phyloP scores from a whole-genome alignment of 345 rosid species.

The Noccaea bulbosa region DNA sequence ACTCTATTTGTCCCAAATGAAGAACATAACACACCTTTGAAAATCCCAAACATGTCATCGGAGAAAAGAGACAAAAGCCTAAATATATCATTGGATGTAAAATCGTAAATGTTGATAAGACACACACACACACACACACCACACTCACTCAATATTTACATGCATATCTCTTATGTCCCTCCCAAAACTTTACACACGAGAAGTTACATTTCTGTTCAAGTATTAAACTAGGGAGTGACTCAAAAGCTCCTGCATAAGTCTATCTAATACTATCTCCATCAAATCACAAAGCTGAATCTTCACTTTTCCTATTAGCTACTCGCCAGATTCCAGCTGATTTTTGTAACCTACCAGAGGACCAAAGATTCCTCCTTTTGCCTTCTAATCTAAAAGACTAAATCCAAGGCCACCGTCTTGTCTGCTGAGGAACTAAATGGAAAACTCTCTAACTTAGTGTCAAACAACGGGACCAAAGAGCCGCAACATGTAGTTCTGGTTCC shows the following conservation, averaged over 20 bases:
- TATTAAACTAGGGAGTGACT: slow-evolving; percentile 26
- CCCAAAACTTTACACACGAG: slow-evolving; percentile 35
- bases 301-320: slow-evolving; percentile 8
- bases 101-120: slow-evolving; percentile 21
- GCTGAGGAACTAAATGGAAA: slow-evolving; percentile 26
- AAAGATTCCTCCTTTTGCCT: slow-evolving; percentile 36
- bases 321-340: slow-evolving; percentile 12
- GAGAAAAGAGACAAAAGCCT: background rate
- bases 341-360: slow-evolving; percentile 26
- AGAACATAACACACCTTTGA: no score
- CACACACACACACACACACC: slow-evolving; percentile 10
- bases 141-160: slow-evolving; percentile 39
- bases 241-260: slow-evolving; percentile 32
- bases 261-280: slow-evolving; percentile 36
- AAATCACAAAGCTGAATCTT: slow-evolving; percentile 29
- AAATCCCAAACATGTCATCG: no score
- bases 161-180: background rate
- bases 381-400: slow-evolving; percentile 36
- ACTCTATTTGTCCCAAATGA: no score
- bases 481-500: slow-evolving; percentile 20
- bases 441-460: slow-evolving; percentile 21
- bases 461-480: slow-evolving; percentile 19
- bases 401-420: slow-evolving; percentile 27
- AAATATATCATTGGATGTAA: slow-evolving; percentile 32
- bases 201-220: slow-evolving; percentile 32